These are phyloP conservation scores for Aspergillus udagawae DNA, from an alignment of 2,329 filamentous ascomycete species.

Conservation along the genomic window DNA sequence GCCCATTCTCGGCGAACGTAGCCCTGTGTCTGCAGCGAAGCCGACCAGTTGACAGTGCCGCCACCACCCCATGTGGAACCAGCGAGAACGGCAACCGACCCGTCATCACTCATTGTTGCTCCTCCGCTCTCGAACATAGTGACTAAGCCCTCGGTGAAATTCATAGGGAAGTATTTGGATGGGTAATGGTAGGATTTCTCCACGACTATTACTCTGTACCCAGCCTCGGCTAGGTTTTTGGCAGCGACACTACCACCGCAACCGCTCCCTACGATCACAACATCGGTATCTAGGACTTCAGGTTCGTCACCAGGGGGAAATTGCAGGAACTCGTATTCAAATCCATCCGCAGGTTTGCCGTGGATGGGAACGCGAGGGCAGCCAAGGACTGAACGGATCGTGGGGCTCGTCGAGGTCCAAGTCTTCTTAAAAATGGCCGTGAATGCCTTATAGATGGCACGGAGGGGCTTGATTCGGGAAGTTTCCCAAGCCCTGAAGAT, in stretches of 20 bases:
- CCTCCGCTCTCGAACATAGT: constrained; percentile 70
- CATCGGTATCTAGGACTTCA: constrained; percentile 68
- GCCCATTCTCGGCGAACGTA: constrained; percentile 82
- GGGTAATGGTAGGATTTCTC: constrained; percentile 79
- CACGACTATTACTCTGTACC: constrained; percentile 70
- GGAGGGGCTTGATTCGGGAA: constrained; percentile 51
- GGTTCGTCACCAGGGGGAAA: constrained; percentile 50
- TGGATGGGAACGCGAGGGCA: constrained; percentile 54
- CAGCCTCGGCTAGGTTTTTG: constrained; percentile 74
- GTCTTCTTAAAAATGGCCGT: constrained; percentile 48
- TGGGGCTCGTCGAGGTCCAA: constrained; percentile 52
- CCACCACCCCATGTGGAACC: constrained; percentile 80
- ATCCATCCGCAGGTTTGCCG: constrained; percentile 49
- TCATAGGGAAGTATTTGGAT: constrained; percentile 70
- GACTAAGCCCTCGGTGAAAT: constrained; percentile 53
- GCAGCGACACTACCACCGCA: constrained; percentile 80
- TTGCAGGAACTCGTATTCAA: constrained; percentile 56
- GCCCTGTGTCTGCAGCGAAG: constrained; percentile 64
- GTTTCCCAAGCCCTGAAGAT: constrained; percentile 52
- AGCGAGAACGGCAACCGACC: constrained; percentile 58
- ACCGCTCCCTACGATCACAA: constrained; percentile 81
- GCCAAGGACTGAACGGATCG: constrained; percentile 48
- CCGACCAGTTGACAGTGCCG: constrained; percentile 82
- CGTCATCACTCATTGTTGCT: constrained; percentile 53
- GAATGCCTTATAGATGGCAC: constrained; percentile 48